Evolutionary conservation across 805 yeast species (phyloP), one percentile per base, ranked within the genome.

Genomic region (Metschnikowia borealis): DNA sequence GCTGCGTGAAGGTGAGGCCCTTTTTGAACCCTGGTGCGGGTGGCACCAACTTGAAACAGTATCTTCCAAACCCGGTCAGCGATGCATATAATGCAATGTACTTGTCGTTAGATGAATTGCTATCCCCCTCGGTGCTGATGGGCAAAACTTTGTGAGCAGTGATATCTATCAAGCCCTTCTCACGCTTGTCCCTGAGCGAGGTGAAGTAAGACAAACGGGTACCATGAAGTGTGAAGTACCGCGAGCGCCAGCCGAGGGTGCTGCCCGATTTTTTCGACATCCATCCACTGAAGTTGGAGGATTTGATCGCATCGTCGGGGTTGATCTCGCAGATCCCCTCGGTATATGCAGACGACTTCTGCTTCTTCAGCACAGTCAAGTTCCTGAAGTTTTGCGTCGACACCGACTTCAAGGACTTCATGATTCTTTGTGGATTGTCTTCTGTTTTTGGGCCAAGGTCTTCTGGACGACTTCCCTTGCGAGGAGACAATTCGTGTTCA

Each of bases 1-100:
- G 99, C 56, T 91, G 96, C 0, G 99, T 94, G 66, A 94, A 94
- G 0, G 96, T 91, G 50, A 94, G 80, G 0, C 98, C 98, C 69
- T 91, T 92, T 57, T 85, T 84, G 47, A 92, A 88, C 0, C 99
- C 99, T 0, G 98, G 98, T 2, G 96, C 96, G 0, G 99, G 99
- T 8, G 99, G 99, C 3, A 91, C 82, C 11, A 94, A 66, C 67
- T 91, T 91, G 74, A 94, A 92, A 62, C 96, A 89, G 64, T 82
- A 88, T 38, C 96, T 78, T n/a, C 98, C 98, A 40, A 87, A 85
- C 7, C 97, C 97, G 3, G 96, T 86, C 32, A 92, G 84, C 0
- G 97, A 94, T 0, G 98, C 97, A 66, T 88, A 88, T 43, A 92
- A 69, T 0, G 97, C 88, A 36, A 89, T 83, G 49, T 87, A 76